Conservation (phyloP, 768 basidiomycete species). For the Podaxis carcinomalis region DNA sequence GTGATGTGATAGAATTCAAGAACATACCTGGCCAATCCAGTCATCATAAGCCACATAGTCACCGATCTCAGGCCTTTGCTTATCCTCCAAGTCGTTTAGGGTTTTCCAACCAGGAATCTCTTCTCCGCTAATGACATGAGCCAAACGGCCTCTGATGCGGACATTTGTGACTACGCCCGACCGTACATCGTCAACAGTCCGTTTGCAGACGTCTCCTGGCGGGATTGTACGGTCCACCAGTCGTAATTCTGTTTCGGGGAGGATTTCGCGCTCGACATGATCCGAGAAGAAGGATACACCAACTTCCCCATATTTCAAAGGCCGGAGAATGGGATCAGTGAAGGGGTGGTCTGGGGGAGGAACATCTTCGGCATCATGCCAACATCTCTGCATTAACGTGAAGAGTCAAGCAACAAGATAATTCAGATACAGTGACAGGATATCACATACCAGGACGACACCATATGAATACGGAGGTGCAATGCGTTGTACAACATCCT, state of each 20-base stretch:
- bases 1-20: slow-evolving; percentile 3
- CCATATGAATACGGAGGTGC: slow-evolving; percentile 41
- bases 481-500: slow-evolving; percentile 58
- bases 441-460: slow-evolving; percentile 58
- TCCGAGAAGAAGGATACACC: slow-evolving; percentile 66
- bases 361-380: slow-evolving; percentile 82
- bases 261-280: slow-evolving; percentile 57
- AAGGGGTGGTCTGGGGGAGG: slow-evolving; percentile 36
- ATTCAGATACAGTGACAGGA: not conserved
- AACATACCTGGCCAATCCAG: slow-evolving; percentile 85
- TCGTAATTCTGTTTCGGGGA: slow-evolving; percentile 60
- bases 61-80: slow-evolving; percentile 62
- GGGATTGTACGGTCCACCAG: slow-evolving; percentile 77
- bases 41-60: slow-evolving; percentile 81
- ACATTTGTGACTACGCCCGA: slow-evolving; percentile 72
- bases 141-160: slow-evolving; percentile 60
- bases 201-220: slow-evolving; percentile 80
- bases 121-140: slow-evolving; percentile 68
- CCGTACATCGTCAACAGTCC: slow-evolving; percentile 64
- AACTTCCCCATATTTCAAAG: slow-evolving; percentile 74
- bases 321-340: slow-evolving; percentile 69
- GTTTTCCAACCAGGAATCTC: slow-evolving; percentile 61
- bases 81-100: slow-evolving; percentile 50
- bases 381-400: slow-evolving; percentile 58
- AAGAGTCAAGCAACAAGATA: not conserved